These are phyloP conservation scores for Trichoderma virens DNA, from an alignment of 495 filamentous ascomycete genomes.

Conservation along the genomic window DNA sequence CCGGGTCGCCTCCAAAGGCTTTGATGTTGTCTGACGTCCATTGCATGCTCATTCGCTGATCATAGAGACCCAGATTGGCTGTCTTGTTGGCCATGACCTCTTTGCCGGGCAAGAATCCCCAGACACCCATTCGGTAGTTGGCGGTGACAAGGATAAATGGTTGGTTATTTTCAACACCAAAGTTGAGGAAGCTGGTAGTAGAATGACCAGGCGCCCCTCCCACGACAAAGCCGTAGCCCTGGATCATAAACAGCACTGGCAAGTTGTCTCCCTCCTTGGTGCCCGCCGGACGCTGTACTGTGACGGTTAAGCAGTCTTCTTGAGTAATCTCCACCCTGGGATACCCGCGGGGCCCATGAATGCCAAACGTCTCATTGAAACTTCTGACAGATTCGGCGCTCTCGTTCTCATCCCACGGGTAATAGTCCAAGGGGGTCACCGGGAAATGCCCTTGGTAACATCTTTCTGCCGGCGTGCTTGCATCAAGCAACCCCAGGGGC, in stretches of 20 bases:
- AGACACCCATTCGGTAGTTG: slow-evolving; percentile 7
- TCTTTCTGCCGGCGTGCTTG: slow-evolving; percentile 12
- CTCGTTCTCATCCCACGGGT: not conserved
- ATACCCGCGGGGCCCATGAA: too few species aligned
- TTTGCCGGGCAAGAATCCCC: slow-evolving; percentile 4
- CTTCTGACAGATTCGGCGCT: not conserved
- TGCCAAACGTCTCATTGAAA: slow-evolving; percentile 13
- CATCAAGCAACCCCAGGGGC: slow-evolving; percentile 13
- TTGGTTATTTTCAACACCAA: not conserved
- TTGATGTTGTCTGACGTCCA: slow-evolving; percentile 44
- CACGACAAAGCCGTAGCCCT: slow-evolving; percentile 57
- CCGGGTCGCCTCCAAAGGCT: slow-evolving; percentile 31
- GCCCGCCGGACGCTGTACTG: slow-evolving; percentile 53
- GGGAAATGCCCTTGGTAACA: slow-evolving; percentile 35
- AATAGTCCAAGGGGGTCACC: slow-evolving; percentile 37
- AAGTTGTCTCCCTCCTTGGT: slow-evolving; percentile 35
- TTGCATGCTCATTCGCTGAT: slow-evolving; percentile 26
- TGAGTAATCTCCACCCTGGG: slow-evolving; percentile 19
- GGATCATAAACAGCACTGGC: slow-evolving; percentile 63
- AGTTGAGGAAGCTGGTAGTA: not conserved
- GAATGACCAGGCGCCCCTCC: slow-evolving; percentile 43
- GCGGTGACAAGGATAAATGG: slow-evolving; percentile 2
- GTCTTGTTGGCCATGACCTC: not conserved
- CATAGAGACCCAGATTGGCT: slow-evolving; percentile 15
- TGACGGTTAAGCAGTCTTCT: slow-evolving; percentile 61